Percentiles rank a stretch among this genome's conserved stretches.
Evolutionary conservation across 805 yeast species (phyloP).

Genomic region (Candida khao-thaluensis): DNA sequence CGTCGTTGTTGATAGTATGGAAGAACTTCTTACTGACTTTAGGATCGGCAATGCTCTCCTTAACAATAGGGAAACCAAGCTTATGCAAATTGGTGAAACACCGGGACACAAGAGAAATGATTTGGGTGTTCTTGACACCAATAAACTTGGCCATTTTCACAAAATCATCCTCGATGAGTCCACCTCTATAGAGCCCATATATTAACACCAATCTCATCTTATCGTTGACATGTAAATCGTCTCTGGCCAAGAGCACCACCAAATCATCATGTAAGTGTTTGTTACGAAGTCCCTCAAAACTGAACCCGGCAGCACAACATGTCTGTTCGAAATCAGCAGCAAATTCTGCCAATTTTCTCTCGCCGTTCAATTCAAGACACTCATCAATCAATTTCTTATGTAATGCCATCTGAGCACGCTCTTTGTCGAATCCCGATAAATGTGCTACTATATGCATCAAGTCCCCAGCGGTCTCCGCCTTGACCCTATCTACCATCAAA

Average conservation of each 20-base stretch:
- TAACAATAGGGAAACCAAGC: slow-evolving; percentile 58
- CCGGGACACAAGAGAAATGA: slow-evolving; percentile 58
- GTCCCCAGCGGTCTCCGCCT: slow-evolving; percentile 66
- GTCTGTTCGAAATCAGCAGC: slow-evolving; percentile 86
- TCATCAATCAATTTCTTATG: slow-evolving; percentile 65
- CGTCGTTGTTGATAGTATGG: slow-evolving; percentile 55
- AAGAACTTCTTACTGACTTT: slow-evolving; percentile 49
- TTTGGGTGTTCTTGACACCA: slow-evolving; percentile 43
- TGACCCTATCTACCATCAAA: slow-evolving; percentile 64
- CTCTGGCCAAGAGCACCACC: slow-evolving; percentile 51
- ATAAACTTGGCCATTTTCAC: slow-evolving; percentile 61
- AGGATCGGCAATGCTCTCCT: slow-evolving; percentile 38
- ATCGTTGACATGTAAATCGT: slow-evolving; percentile 55
- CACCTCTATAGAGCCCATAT: slow-evolving; percentile 80
- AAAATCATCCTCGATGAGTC: slow-evolving; percentile 72
- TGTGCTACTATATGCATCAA: slow-evolving; percentile 74
- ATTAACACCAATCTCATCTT: slow-evolving; percentile 72
- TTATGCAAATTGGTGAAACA: slow-evolving; percentile 42
- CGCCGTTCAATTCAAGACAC: slow-evolving; percentile 59
- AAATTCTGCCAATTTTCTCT: slow-evolving; percentile 57
- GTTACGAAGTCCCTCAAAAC: slow-evolving; percentile 62
- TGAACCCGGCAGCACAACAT: slow-evolving; percentile 68
- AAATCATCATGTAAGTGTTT: slow-evolving; percentile 62
- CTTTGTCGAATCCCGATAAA: slow-evolving; percentile 64
- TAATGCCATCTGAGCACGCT: slow-evolving; percentile 55